Evolutionary conservation across 2,329 filamentous ascomycete genomes (phyloP).

Genomic region (Pochonia chlamydosporia): DNA sequence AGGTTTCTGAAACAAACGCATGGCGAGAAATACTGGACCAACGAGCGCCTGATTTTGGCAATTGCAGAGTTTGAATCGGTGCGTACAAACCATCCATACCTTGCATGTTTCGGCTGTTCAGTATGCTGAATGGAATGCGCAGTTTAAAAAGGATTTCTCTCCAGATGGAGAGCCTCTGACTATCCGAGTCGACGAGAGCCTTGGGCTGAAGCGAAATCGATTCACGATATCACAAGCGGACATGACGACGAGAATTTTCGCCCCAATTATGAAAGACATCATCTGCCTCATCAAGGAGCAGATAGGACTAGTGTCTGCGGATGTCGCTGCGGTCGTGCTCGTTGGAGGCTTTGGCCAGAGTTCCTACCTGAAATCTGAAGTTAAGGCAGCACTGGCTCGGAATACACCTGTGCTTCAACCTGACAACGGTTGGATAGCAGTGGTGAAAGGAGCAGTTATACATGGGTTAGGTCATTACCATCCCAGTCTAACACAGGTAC

Average conservation of each 20-base stretch:
- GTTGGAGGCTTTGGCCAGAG: conserved; percentile 45
- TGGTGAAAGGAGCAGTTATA: conserved; percentile 45
- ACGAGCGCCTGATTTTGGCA: conserved; percentile 33
- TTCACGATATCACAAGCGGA: conserved; percentile 39
- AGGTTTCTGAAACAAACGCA: conserved; percentile 37
- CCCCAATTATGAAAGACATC: conserved; percentile 36
- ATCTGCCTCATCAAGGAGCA: conserved; percentile 36
- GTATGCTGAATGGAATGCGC: conserved; percentile 7
- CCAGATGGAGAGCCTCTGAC: conserved; percentile 28
- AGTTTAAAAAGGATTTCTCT: conserved; percentile 33
- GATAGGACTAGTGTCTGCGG: conserved; percentile 27
- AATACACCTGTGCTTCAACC: conserved; percentile 41
- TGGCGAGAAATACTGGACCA: conserved; percentile 36
- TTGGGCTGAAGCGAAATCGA: conserved; percentile 25
- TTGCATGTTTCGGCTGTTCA: not conserved
- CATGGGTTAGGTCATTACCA: conserved; percentile 27
- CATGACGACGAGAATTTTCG: conserved; percentile 56
- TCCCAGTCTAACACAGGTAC: conserved; percentile 20
- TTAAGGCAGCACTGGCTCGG: conserved; percentile 28
- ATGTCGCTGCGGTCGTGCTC: conserved; percentile 35
- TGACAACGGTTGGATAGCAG: conserved; percentile 41
- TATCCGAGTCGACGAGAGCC: conserved; percentile 27
- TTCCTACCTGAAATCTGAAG: conserved; percentile 35
- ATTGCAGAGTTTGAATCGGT: conserved; percentile 37
- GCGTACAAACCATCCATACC: conserved; percentile 17